Evolutionary conservation across 768 basidiomycete species (phyloP).

Genomic region (Suillus discolor): DNA sequence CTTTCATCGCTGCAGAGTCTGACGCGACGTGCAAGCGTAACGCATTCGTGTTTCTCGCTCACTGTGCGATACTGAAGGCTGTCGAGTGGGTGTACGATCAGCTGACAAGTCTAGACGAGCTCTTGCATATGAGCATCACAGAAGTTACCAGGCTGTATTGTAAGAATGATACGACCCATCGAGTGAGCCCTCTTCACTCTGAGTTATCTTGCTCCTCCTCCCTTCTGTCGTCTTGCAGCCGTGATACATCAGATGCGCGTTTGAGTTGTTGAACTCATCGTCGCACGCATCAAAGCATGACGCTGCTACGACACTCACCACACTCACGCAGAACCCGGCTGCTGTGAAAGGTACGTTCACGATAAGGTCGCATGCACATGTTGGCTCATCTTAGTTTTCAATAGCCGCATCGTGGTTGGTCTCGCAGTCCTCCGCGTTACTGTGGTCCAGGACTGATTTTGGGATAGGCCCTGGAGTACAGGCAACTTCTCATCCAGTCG

Average conservation of each 20-base stretch:
- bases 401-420: too few relatives aligned
- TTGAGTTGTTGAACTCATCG: slow-evolving; percentile 78
- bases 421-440: too few relatives aligned
- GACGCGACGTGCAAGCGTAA: background rate
- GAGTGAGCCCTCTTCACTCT: slow-evolving; percentile 52
- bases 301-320: too few relatives aligned
- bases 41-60: background rate
- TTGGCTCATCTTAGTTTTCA: too few relatives aligned
- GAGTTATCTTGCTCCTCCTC: slow-evolving; percentile 9
- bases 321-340: too few relatives aligned
- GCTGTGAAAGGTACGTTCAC: too few relatives aligned
- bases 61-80: slow-evolving; percentile 82
- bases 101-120: slow-evolving; percentile 81
- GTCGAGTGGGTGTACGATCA: slow-evolving; percentile 93
- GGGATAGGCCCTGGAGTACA: slow-evolving; percentile 77
- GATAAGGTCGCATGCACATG: too few relatives aligned
- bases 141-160: slow-evolving; percentile 85
- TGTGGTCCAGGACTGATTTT: too few relatives aligned
- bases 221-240: slow-evolving; percentile 46
- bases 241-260: slow-evolving; percentile 91
- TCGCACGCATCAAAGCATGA: slow-evolving; percentile 82
- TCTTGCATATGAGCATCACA: slow-evolving; percentile 93
- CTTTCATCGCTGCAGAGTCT: background rate
- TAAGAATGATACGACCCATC: background rate
- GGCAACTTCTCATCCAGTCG: slow-evolving; percentile 94